A percentile compares a stretch with the other conserved stretches of the same genome.
phyloP scores from a whole-genome alignment of 495 filamentous ascomycete species.

The Penicillium argentinense region DNA sequence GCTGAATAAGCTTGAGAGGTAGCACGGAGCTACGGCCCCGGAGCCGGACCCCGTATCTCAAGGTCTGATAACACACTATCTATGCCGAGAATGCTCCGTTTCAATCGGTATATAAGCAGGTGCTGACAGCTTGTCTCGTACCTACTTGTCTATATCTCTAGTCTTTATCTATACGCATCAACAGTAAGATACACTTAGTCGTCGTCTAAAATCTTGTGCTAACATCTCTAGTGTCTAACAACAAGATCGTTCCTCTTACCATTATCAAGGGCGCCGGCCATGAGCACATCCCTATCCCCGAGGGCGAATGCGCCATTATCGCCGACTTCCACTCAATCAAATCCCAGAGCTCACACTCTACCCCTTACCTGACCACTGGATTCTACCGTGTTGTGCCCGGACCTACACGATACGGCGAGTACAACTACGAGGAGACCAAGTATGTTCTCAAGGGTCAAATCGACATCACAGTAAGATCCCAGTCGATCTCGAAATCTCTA shows the following conservation, averaged over 20 bases:
- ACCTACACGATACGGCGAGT: background rate
- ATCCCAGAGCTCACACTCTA: slow-evolving; percentile 6
- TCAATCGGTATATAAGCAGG: slow-evolving; percentile 6
- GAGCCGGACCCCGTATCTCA: slow-evolving; percentile 5
- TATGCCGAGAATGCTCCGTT: slow-evolving; percentile 5
- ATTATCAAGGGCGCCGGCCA: slow-evolving; percentile 7
- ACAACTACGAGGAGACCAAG: slow-evolving; percentile 6
- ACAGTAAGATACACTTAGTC: slow-evolving; percentile 2
- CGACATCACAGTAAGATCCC: slow-evolving; percentile 8
- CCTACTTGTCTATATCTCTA: slow-evolving; percentile 2
- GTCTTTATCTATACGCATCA: slow-evolving; percentile 3
- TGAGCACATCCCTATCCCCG: slow-evolving; percentile 8
- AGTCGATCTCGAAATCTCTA: background rate
- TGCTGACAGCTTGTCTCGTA: background rate
- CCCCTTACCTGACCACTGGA: slow-evolving; percentile 6
- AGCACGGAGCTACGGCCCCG: slow-evolving; percentile 7
- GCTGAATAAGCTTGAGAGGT: slow-evolving; percentile 2
- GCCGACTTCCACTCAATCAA: slow-evolving; percentile 9
- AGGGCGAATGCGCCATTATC: slow-evolving; percentile 8
- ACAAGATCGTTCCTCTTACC: slow-evolving; percentile 7
- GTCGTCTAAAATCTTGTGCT: background rate
- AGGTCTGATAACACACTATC: background rate
- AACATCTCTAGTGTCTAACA: slow-evolving; percentile 7
- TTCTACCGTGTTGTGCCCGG: slow-evolving; percentile 3
- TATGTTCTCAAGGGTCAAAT: slow-evolving; percentile 8